Conservation (phyloP, 352 stramenopile genomes). For the Globisporangium radiosum region DNA sequence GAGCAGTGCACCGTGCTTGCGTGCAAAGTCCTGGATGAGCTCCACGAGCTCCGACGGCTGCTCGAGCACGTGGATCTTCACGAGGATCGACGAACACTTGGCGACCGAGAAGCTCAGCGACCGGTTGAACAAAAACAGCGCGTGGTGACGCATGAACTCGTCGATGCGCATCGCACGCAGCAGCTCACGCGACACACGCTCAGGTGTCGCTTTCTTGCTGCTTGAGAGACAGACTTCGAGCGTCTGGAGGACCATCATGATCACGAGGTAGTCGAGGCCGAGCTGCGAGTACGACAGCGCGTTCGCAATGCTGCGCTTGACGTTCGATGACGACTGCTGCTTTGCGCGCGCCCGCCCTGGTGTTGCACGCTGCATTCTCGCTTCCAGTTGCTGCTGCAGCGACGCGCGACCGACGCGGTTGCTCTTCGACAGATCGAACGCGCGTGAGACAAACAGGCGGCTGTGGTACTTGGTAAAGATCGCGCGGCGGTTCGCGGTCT, state of each 20-base stretch:
- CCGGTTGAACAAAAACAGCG: slow-evolving; percentile 81
- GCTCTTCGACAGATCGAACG: slow-evolving; percentile 71
- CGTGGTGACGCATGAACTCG: slow-evolving; percentile 82
- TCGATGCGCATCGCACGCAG: slow-evolving; percentile 81
- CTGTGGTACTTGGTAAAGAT: slow-evolving; percentile 84
- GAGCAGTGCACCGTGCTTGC: slow-evolving; percentile 75
- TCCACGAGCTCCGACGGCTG: slow-evolving; percentile 83
- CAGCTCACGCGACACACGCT: slow-evolving; percentile 65
- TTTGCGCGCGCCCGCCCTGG: slow-evolving; percentile 9
- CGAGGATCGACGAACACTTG: slow-evolving; percentile 82
- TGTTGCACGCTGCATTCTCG: neutral
- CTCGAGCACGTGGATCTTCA: slow-evolving; percentile 84
- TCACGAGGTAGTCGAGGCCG: slow-evolving; percentile 76
- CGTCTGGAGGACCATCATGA: slow-evolving; percentile 70
- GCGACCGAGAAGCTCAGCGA: slow-evolving; percentile 80
- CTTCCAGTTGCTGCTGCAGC: slow-evolving; percentile 21
- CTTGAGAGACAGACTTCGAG: slow-evolving; percentile 82
- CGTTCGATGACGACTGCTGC: slow-evolving; percentile 31
- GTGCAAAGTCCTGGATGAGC: slow-evolving; percentile 79
- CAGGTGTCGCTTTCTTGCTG: slow-evolving; percentile 78
- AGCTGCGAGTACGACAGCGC: slow-evolving; percentile 75
- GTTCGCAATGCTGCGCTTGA: slow-evolving; percentile 71
- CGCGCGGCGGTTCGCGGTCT: slow-evolving; percentile 74
- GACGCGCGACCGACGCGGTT: slow-evolving; percentile 57
- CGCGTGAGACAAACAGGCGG: slow-evolving; percentile 73